Evolutionary conservation across 2,329 filamentous ascomycete genomes (phyloP), one percentile per base, ranked within the genome.

Genomic region (Coniochaeta sp.): DNA sequence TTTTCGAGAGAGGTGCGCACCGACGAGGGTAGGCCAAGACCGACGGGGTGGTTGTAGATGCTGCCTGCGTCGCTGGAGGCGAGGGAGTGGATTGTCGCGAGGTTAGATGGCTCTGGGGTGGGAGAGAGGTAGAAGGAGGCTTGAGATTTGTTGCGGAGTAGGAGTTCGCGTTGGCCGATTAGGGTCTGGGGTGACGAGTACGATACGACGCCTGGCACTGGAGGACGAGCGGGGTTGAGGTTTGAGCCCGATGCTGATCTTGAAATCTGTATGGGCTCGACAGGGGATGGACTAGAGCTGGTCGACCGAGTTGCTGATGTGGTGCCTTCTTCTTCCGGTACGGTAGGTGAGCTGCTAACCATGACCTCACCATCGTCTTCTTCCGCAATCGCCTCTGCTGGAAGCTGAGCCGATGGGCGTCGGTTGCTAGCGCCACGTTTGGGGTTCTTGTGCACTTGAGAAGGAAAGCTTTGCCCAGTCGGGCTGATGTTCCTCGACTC

Each of bases 131-230:
- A 58, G 58, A 54, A 60, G 73, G 59, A 34, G 78, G 63, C 57
- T 59, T 79, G 74, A 1, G 81, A 80, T 65, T 81, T 83, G 66
- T 73, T 80, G 28, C 81, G 79, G 22, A 86, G 72, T 50, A 82
- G 76, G 70, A 77, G 74, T 40, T 86, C 83, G 14, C 83, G 78
- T 69, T 81, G 78, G 1, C 80, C 81, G 31, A 86, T 75, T 6
- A 86, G 74, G 6, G 82, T 85, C 64, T 84, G 79, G 0, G 80
- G 79, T 62, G 76, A 79, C n/a, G 74, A 70, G 62, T 79, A 81
- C 0, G 81, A 81, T 2, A 82, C 72, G 2, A 83, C 69, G 1
- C 80, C 80, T 0, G 79, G 76, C 1, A 76, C 68, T 0, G 76
- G 67, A 2, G 69, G 66, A 14, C 31, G 54, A 17, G 70, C 68